Evolutionary conservation across 2,329 filamentous ascomycete genomes (phyloP).

Genomic region (Aureobasidium sp.): DNA sequence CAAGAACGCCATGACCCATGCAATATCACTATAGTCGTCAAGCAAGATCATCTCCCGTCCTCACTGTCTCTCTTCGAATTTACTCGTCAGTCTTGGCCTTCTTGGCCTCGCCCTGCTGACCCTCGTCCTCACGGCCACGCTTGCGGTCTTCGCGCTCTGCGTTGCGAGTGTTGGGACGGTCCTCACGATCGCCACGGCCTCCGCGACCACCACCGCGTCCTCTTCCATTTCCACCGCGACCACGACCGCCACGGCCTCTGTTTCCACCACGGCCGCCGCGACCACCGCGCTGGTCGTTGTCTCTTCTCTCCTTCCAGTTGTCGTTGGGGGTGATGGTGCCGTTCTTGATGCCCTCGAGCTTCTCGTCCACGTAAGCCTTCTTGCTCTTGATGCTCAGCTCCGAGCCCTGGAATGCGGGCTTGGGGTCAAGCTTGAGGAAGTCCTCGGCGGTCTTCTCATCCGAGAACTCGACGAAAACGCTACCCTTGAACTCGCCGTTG

Average conservation of each 20-base stretch:
- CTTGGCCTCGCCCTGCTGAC: constrained; percentile 20
- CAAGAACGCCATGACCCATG: constrained; percentile 16
- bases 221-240: constrained; percentile 3
- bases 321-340: constrained; percentile 11
- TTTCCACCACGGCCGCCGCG: constrained; percentile 9
- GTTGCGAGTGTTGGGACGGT: constrained; percentile 15
- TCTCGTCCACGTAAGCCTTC: constrained; percentile 64
- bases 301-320: constrained; percentile 9
- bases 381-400: constrained; percentile 79
- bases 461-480: constrained; percentile 89
- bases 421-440: constrained; percentile 72
- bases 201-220: constrained; percentile 18
- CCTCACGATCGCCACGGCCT: constrained; percentile 18
- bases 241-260: background rate
- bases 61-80: background rate
- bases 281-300: constrained; percentile 13
- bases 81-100: constrained; percentile 20
- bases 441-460: constrained; percentile 69
- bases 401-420: constrained; percentile 71
- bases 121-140: constrained; percentile 9
- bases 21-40: constrained; percentile 13
- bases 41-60: constrained; percentile 5
- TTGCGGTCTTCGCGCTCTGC: constrained; percentile 17
- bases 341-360: constrained; percentile 29
- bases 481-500: constrained; percentile 81